Base-by-base conservation (phyloP, 371 early-diverging fungal species). In the Lichtheimia hyalospora region DNA sequence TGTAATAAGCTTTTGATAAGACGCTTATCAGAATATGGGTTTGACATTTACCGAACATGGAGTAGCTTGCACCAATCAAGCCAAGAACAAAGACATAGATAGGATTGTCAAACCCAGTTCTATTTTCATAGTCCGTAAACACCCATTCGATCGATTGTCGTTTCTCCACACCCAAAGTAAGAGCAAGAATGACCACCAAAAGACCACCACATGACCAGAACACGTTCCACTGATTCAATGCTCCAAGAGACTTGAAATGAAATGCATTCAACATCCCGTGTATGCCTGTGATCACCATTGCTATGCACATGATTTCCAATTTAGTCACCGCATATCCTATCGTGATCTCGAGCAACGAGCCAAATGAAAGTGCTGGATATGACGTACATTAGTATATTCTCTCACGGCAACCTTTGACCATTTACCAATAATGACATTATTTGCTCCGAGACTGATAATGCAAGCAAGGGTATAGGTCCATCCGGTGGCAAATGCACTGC, bases 171-270 rank as follows among this genome's bases (percentile, higher is more conserved):
- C 52, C 53, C 2, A 46, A 27, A 16, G 71, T 60, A 8, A 79
- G 39, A 14, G 58, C 48, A 3, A 62, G 52, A 18, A 74, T 68
- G 28, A 75, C 67, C 14, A 68, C 27, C 5, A 74, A 2, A 3
- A 79, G 60, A 16, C 76, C 79, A 15, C 64, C 67, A 42, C 69
- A 71, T 42, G 79, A 73, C 76, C 76, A 79, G 49, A 73, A 70
- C 5, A 79, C 79, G 28, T 64, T 79, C 63, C 66, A 63, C 42
- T 70, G 63, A 56, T 75, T 79, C n/a, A 79, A 23, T 1, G 62
- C 41, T 0, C 67, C 61, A n/a, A 75, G 28, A 13, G 43, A 49
- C 7, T 61, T 46, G 57, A 75, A 48, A 40, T 67, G 54, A 55
- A 57, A 58, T 7, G 64, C 57, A 52, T 79, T 79, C 18, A 79